A percentile compares a stretch with the other conserved stretches of the same genome.
Evolutionary conservation across 352 stramenopile species (phyloP).

Genomic region (Phytophthora pseudosyringae): DNA sequence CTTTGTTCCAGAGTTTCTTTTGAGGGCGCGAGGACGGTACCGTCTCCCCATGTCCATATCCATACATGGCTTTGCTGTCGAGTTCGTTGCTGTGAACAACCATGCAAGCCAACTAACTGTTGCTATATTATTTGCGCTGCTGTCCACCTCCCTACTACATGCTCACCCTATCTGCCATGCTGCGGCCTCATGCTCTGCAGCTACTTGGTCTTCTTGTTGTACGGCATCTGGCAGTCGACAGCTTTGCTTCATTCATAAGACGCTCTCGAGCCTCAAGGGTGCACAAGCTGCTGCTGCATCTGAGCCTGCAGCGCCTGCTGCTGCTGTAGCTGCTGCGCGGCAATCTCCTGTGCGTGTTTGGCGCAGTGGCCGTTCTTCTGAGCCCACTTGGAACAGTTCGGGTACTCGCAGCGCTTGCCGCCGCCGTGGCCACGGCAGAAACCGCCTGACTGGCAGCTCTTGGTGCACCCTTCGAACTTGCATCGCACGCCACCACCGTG

Average conservation of each 20-base stretch:
- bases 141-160: conserved; percentile 33
- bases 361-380: conserved; percentile 89
- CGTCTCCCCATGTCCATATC: too few species aligned
- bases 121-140: conserved; percentile 37
- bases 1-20: too few species aligned
- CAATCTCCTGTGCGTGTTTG: conserved; percentile 87
- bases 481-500: conserved; percentile 86
- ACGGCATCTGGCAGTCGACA: conserved; percentile 22
- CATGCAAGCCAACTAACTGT: conserved; percentile 23
- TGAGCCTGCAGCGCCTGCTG: conserved; percentile 51
- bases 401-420: conserved; percentile 86
- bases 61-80: too few species aligned
- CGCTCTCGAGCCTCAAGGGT: conserved; percentile 38
- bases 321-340: conserved; percentile 56
- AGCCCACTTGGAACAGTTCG: conserved; percentile 87
- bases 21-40: too few species aligned
- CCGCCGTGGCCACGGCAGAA: conserved; percentile 86
- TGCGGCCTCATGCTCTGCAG: conserved; percentile 9
- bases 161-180: conserved; percentile 18
- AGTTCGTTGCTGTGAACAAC: too few species aligned
- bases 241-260: conserved; percentile 25
- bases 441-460: conserved; percentile 86
- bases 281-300: conserved; percentile 48
- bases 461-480: conserved; percentile 88
- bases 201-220: conserved; percentile 16